Base-by-base conservation (phyloP, 1,284 basidiomycete species). In the Ceratobasidium sp. region DNA sequence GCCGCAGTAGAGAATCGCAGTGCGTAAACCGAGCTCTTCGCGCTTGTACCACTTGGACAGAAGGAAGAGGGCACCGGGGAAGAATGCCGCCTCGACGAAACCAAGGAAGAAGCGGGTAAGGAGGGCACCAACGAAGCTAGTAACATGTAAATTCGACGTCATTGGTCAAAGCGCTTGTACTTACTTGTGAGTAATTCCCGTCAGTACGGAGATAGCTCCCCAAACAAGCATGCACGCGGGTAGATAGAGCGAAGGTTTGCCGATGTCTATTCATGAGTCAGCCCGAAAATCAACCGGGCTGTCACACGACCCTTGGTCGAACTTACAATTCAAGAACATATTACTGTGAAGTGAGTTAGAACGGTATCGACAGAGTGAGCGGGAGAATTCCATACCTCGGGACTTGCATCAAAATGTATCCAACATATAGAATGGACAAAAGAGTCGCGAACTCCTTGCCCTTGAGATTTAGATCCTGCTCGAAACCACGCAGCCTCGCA, bases 321-420 rank as follows among this genome's bases (percentile, higher is more conserved):
- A 45, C 60, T 64, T 40, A 67, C 84, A 82, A 73, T 90, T 89
- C 70, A 92, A 76, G 72, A 90, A 85, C 84, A 89, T 89, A 76
- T 91, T 91, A 3, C 88, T 90, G 38, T 13, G 35, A 65, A 22
- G 34, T 20, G n/a, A 40, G 29, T 50, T 40, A n/a, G 70, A 72
- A 10, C n/a, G 74, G 49, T 12, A 68, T 60, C 29, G 43, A 27
- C 29, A 22, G 31, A 27, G n/a, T 58, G 38, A 31, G 38, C 0
- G 20, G 8, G 17, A 70, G 38, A 75, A 42, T 27, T 8, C 79
- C 85, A 75, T 75, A 89, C 87, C 88, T 90, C 17, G 89, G 90
- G 58, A 90, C 84, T 77, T 93, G 91, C 87, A 91, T 90, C 65
- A 90, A 77, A 72, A 90, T 87, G 74, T 93, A 93, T 29, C 90